Base-by-base conservation (phyloP, 2,329 filamentous ascomycete species). In the Aureobasidium subglaciale region DNA sequence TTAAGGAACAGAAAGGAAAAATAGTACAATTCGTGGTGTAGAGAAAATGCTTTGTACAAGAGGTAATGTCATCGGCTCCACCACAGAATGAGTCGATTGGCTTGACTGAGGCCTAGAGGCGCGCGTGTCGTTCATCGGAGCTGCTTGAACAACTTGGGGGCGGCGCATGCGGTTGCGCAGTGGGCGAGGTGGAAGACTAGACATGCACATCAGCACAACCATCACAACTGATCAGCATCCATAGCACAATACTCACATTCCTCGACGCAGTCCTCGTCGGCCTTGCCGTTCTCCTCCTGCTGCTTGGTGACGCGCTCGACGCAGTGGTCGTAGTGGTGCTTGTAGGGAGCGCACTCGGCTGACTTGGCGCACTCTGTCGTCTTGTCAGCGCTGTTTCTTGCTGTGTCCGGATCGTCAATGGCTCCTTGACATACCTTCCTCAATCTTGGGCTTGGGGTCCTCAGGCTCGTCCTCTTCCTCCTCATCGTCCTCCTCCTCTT, bases 251-350 rank as follows among this genome's bases (percentile, higher is more conserved):
- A 84, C 91, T 76, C 87, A 97, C 93, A 99, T 81, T 99, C 93
- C 81, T 99, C 93, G 64, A 97, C 90, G 69, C 93, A 99, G 79
- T 97, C 91, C 82, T 99, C 93, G 68, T 88, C 84, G 66, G 85
- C 85, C 75, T 85, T 84, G 74, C 81, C 79, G 65, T 86, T 84
- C 62, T 86, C 81, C 65, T 86, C 82, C 68, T 90, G 83, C 65
- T 79, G 71, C 70, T 80, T 74, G 67, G 85, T 89, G 65, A 99
- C 93, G 67, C 93, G 90, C 83, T 96, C 91, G 66, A 92, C 90
- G 74, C 93, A 99, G 78, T 96, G 90, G 64, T 97, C 92, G 73
- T 87, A 97, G 82, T 99, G 93, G 81, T 97, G 92, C 85, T 97
- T 99, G 70, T 83, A 82, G 58, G 87, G 85, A 60, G 86, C 80